These are phyloP conservation scores for Russula sp. DNA, from an alignment of 768 basidiomycete species.

Conservation along the genomic window DNA sequence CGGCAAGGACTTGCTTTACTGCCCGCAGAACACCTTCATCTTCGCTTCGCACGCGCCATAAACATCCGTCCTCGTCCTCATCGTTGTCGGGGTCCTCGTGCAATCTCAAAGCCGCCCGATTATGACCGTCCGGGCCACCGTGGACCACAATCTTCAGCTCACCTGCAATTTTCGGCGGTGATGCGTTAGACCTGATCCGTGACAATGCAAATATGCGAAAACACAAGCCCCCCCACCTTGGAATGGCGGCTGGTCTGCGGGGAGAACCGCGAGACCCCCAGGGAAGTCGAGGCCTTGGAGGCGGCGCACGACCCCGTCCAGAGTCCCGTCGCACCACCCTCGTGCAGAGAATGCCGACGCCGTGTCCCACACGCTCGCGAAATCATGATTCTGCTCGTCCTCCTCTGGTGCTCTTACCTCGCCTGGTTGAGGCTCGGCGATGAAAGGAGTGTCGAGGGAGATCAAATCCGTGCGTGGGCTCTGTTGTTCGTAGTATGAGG, in stretches of 20 bases:
- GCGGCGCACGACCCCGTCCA: conserved; percentile 46
- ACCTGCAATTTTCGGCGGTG: conserved; percentile 33
- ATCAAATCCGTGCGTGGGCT: conserved; percentile 51
- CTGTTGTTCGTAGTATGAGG: conserved; percentile 26
- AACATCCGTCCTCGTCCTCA: conserved; percentile 61
- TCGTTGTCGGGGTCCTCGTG: conserved; percentile 41
- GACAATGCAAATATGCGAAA: not conserved
- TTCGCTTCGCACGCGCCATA: conserved; percentile 61
- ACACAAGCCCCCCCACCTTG: conserved; percentile 36
- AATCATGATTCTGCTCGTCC: conserved; percentile 32
- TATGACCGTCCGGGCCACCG: conserved; percentile 10
- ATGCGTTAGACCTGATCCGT: not conserved
- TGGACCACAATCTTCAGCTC: conserved; percentile 56
- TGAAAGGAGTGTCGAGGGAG: conserved; percentile 64
- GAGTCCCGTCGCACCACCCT: conserved; percentile 61
- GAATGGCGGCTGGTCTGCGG: conserved; percentile 51
- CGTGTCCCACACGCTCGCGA: conserved; percentile 51
- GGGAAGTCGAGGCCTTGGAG: conserved; percentile 41
- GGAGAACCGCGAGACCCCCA: conserved; percentile 40
- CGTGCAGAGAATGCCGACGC: conserved; percentile 38
- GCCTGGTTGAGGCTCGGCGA: conserved; percentile 34
- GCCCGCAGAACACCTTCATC: conserved; percentile 36
- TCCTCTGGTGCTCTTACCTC: conserved; percentile 4
- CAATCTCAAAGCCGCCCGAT: conserved; percentile 43
- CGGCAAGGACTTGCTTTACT: conserved; percentile 38